These are phyloP conservation scores for Mycotypha africana DNA, from an alignment of 371 early-diverging fungal species.

Conservation along the genomic window DNA sequence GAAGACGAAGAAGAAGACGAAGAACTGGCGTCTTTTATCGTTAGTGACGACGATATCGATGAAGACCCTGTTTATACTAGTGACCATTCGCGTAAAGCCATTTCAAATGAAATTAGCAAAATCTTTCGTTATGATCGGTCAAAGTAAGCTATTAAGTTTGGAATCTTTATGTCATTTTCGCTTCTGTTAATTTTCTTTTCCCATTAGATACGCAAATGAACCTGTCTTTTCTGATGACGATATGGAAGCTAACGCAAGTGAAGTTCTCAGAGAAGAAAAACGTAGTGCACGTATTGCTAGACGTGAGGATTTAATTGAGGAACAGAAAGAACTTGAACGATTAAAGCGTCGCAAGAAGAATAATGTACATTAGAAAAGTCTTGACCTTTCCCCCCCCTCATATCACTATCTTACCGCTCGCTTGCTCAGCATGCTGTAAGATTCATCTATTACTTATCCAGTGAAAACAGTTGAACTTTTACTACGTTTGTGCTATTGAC, in stretches of 20 bases:
- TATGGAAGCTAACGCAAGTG: constrained; percentile 56
- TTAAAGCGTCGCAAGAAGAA: constrained; percentile 51
- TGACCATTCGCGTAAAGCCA: too few species aligned
- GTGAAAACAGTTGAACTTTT: too few species aligned
- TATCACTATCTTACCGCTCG: too few species aligned
- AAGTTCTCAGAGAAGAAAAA: constrained; percentile 53
- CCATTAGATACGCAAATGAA: constrained; percentile 48
- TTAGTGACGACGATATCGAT: constrained; percentile 46
- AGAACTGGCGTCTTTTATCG: constrained; percentile 35
- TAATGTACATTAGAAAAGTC: too few species aligned
- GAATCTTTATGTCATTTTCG: too few species aligned
- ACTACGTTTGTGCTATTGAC: too few species aligned
- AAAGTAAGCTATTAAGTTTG: constrained; percentile 4
- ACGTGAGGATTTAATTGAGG: constrained; percentile 46
- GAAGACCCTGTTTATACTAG: constrained; percentile 10
- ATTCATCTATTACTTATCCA: too few species aligned
- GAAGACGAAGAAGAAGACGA: constrained; percentile 31
- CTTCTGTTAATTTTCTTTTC: too few species aligned
- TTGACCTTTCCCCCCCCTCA: too few species aligned
- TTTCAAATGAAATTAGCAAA: constrained; percentile 41
- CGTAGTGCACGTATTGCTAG: constrained; percentile 54
- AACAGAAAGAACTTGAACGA: constrained; percentile 63
- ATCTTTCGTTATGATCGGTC: constrained; percentile 43
- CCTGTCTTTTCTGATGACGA: constrained; percentile 50
- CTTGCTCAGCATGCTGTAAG: too few species aligned